phyloP scores from a whole-genome alignment of 345 rosid species.

The Populus simonii region DNA sequence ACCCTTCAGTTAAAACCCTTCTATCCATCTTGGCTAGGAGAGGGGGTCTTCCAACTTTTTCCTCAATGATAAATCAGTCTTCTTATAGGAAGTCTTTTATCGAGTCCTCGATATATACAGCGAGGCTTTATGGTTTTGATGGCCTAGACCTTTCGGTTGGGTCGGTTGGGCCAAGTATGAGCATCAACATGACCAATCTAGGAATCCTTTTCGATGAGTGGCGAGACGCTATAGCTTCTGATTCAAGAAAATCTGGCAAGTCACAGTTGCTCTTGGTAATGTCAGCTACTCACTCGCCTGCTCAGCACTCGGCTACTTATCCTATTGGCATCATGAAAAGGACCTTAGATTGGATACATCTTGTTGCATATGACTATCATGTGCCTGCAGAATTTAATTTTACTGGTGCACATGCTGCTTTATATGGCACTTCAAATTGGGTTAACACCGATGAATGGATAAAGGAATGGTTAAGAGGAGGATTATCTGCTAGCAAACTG shows the following conservation, averaged over 20 bases:
- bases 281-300: constrained; percentile 10
- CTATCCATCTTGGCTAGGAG: constrained; percentile 33
- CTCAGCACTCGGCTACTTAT: background rate
- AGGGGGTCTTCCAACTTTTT: constrained; percentile 18
- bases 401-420: constrained; percentile 31
- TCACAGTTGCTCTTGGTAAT: constrained; percentile 12
- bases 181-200: constrained; percentile 17
- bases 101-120: constrained; percentile 19
- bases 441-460: constrained; percentile 25
- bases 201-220: constrained; percentile 27
- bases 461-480: constrained; percentile 25
- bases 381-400: constrained; percentile 22
- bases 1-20: constrained; percentile 26
- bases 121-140: constrained; percentile 26
- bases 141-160: constrained; percentile 30
- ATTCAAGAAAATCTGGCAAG: constrained; percentile 1
- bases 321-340: constrained; percentile 22
- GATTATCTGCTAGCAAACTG: constrained; percentile 26
- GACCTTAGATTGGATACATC: constrained; percentile 30
- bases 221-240: constrained; percentile 24
- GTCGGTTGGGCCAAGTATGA: constrained; percentile 21
- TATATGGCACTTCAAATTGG: constrained; percentile 14
- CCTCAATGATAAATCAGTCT: constrained; percentile 15
- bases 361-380: constrained; percentile 27
- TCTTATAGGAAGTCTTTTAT: constrained; percentile 26